Conservation (phyloP, 2,329 filamentous ascomycete genomes). For the Epichloe scottii region DNA sequence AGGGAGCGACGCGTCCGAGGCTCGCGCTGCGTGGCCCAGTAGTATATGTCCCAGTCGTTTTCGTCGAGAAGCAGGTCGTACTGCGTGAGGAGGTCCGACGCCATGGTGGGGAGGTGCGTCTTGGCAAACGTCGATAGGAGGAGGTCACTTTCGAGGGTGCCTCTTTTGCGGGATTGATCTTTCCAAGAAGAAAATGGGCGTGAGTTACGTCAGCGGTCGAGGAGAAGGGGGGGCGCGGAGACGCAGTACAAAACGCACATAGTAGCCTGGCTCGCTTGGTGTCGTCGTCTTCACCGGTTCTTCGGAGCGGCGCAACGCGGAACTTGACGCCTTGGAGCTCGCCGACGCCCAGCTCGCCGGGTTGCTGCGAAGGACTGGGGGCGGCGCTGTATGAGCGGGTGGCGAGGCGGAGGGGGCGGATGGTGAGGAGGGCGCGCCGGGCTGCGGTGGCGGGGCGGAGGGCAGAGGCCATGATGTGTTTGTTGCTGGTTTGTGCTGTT, state of each 20-base stretch:
- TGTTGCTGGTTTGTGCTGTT: not conserved
- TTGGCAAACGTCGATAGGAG: slow-evolving; percentile 93
- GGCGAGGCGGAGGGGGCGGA: slow-evolving; percentile 3
- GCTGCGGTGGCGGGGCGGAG: slow-evolving; percentile 10
- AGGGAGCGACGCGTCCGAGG: slow-evolving; percentile 36
- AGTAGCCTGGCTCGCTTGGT: slow-evolving; percentile 82
- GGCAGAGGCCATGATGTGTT: slow-evolving; percentile 6
- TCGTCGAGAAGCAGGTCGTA: slow-evolving; percentile 94
- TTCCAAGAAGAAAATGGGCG: not conserved
- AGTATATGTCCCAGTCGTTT: slow-evolving; percentile 99
- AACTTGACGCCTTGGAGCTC: slow-evolving; percentile 81
- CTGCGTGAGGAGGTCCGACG: slow-evolving; percentile 57
- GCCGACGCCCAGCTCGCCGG: slow-evolving; percentile 59
- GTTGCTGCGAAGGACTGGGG: not conserved
- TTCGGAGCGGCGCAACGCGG: slow-evolving; percentile 77
- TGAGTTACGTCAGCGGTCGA: not conserved
- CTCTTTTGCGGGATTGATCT: slow-evolving; percentile 97
- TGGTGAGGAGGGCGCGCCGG: not conserved
- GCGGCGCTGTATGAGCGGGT: not conserved
- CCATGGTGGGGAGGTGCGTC: slow-evolving; percentile 63
- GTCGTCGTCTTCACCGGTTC: slow-evolving; percentile 67
- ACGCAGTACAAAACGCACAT: slow-evolving; percentile 32
- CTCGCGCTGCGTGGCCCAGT: slow-evolving; percentile 87
- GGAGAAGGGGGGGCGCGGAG: slow-evolving; percentile 6
- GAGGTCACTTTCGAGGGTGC: slow-evolving; percentile 90